Evolutionary conservation across 2,329 filamentous ascomycete species (phyloP).

Genomic region (Diaporthe citrichinensis): DNA sequence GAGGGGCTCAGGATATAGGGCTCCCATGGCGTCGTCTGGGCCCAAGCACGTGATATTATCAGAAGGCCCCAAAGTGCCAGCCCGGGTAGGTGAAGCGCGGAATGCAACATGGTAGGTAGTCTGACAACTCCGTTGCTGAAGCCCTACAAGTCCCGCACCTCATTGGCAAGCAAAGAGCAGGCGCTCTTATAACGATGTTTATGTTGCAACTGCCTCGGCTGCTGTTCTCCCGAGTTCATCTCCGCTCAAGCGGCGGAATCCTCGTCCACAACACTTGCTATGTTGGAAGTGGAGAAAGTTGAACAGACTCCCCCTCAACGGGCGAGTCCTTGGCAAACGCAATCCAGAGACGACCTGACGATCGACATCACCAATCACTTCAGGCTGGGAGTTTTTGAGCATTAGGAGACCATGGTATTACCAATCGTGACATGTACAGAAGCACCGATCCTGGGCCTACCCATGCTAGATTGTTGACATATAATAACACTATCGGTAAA

Average conservation of each 20-base stretch:
- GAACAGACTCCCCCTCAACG: neutral
- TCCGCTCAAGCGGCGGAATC: conserved; percentile 11
- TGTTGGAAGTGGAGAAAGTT: neutral
- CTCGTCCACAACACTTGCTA: neutral
- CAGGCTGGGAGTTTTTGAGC: neutral
- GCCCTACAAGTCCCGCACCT: neutral
- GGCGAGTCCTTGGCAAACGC: neutral
- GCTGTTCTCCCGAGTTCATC: neutral
- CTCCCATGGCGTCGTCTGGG: conserved; percentile 16
- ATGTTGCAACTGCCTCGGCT: conserved; percentile 8
- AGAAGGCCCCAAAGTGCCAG: neutral
- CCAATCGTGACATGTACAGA: neutral
- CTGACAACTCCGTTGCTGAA: neutral
- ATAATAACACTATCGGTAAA: too few species aligned
- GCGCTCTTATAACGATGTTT: neutral
- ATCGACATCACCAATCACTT: neutral
- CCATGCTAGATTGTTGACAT: too few species aligned
- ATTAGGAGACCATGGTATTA: neutral
- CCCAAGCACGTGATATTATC: neutral
- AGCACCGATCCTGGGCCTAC: neutral
- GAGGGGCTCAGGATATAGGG: conserved; percentile 23
- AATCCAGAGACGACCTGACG: neutral
- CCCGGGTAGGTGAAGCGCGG: neutral
- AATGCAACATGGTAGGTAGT: neutral
- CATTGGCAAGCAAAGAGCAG: neutral